Percentiles rank a stretch among this genome's conserved stretches.
phyloP scores from a whole-genome alignment of 2,329 filamentous ascomycete genomes.

The Nakataea oryzae region DNA sequence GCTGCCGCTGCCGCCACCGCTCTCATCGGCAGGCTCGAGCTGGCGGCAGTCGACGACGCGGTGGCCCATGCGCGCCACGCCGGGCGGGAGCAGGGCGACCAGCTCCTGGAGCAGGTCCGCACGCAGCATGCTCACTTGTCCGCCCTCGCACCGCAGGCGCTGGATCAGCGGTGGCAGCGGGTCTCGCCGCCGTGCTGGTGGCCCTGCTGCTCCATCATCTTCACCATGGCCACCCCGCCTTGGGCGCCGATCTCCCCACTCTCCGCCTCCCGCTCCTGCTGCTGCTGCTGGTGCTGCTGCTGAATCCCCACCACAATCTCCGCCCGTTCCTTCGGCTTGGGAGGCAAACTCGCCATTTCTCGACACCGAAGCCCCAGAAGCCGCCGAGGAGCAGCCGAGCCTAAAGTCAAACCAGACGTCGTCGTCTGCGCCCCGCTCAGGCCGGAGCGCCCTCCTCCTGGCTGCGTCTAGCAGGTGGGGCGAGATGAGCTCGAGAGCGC shows the following conservation, averaged over 20 bases:
- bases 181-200: neutral
- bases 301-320: neutral
- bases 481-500: conserved; percentile 15
- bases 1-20: too few relatives aligned
- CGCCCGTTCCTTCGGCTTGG: neutral
- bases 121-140: conserved; percentile 8
- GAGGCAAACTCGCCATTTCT: neutral
- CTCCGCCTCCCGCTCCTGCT: neutral
- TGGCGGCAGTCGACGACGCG: conserved; percentile 15
- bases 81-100: conserved; percentile 12
- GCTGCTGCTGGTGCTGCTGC: neutral
- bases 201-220: neutral
- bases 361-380: conserved; percentile 4
- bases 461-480: neutral
- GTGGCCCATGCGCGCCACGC: conserved; percentile 15
- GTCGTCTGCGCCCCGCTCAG: conserved; percentile 6
- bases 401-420: conserved; percentile 16
- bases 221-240: too few relatives aligned
- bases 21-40: conserved; percentile 11
- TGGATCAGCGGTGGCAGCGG: neutral
- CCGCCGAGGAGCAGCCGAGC: conserved; percentile 8
- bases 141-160: conserved; percentile 5
- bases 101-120: conserved; percentile 16
- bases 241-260: neutral
- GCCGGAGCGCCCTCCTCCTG: neutral